Evolutionary conservation across 306 rosid species (phyloP).

Genomic region (Glycine soja): DNA sequence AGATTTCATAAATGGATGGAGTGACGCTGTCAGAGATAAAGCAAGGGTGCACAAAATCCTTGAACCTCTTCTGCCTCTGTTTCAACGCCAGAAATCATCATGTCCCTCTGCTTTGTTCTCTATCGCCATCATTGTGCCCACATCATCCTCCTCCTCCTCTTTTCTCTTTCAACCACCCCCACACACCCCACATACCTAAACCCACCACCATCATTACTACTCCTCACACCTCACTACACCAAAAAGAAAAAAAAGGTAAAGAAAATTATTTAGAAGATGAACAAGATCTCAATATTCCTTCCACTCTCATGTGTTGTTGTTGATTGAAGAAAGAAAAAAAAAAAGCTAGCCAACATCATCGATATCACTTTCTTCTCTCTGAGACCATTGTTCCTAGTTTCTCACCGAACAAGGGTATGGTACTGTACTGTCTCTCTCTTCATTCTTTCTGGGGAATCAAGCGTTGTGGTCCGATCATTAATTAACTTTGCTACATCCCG

Average conservation of each 20-base stretch:
- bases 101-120: conserved; percentile 64
- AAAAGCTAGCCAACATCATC: not conserved
- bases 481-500: conserved; percentile 55
- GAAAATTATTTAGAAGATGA: not conserved
- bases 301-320: conserved; percentile 1
- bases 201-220: conserved; percentile 59
- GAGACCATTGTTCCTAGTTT: not conserved
- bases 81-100: conserved; percentile 63
- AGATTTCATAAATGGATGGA: conserved; percentile 39
- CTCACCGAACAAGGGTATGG: conserved; percentile 33
- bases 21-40: conserved; percentile 44
- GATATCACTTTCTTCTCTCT: conserved; percentile 9
- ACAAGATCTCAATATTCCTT: not conserved
- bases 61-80: conserved; percentile 45
- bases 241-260: not conserved
- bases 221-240: not conserved
- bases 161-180: conserved; percentile 57
- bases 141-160: conserved; percentile 45
- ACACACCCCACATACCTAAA: conserved; percentile 55
- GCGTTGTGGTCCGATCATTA: conserved; percentile 83
- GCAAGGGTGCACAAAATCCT: conserved; percentile 48
- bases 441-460: conserved; percentile 78
- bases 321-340: conserved; percentile 3
- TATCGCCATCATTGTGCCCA: conserved; percentile 79
- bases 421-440: not conserved